Conservation (phyloP, 2,329 filamentous ascomycete species). For the Aureobasidium subglaciale region DNA sequence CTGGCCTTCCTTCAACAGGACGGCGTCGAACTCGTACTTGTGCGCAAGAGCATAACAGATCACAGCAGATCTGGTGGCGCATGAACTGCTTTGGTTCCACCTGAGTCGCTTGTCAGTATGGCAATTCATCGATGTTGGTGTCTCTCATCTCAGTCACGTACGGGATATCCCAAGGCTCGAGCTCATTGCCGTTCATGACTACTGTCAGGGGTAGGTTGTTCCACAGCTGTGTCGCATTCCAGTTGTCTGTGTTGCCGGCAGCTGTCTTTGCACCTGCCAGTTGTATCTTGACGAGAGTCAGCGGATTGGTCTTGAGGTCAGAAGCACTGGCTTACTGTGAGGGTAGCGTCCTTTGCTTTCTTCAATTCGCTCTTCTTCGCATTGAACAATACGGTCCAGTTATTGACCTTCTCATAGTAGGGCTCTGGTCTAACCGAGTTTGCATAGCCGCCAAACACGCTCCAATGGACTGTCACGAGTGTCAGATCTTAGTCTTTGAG, state of each 20-base stretch:
- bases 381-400: slow-evolving; percentile 54
- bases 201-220: slow-evolving; percentile 48
- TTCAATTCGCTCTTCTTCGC: slow-evolving; percentile 36
- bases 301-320: background rate
- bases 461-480: slow-evolving; percentile 48
- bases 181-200: slow-evolving; percentile 38
- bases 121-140: background rate
- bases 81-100: slow-evolving; percentile 52
- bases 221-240: slow-evolving; percentile 47
- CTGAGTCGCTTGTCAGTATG: slow-evolving; percentile 23
- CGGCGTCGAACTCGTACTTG: slow-evolving; percentile 51
- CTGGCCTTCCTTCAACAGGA: slow-evolving; percentile 42
- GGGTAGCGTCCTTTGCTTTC: slow-evolving; percentile 42
- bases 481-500: background rate
- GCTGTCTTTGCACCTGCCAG: slow-evolving; percentile 57
- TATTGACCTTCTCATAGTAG: slow-evolving; percentile 46
- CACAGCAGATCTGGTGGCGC: slow-evolving; percentile 53
- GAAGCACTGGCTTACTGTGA: slow-evolving; percentile 34
- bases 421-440: slow-evolving; percentile 41
- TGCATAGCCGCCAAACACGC: slow-evolving; percentile 51
- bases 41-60: slow-evolving; percentile 56
- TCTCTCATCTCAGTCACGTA: slow-evolving; percentile 28
- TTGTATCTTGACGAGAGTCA: slow-evolving; percentile 36
- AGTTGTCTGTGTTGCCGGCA: slow-evolving; percentile 55
- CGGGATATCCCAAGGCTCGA: slow-evolving; percentile 52